Evolutionary conservation across 2,329 filamentous ascomycete species (phyloP).

Genomic region (Paracoccidioides brasiliensis): DNA sequence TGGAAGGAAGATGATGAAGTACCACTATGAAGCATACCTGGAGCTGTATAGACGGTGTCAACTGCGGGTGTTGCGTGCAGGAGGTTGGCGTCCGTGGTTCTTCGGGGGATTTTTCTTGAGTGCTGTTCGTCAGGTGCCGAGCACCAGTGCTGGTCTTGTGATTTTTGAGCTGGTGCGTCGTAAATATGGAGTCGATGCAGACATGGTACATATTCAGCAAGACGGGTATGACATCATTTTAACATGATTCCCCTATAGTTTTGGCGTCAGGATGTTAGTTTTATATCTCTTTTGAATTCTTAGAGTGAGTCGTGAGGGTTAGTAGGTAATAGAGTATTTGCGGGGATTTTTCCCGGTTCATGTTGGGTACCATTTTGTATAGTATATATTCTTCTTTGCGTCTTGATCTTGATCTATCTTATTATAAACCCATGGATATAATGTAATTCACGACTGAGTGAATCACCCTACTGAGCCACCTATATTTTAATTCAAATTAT

Average conservation of each 20-base stretch:
- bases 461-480: too few relatives aligned
- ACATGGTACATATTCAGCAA: slow-evolving; percentile 41
- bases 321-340: neutral
- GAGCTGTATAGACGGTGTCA: slow-evolving; percentile 45
- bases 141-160: slow-evolving; percentile 50
- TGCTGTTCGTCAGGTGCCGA: slow-evolving; percentile 48
- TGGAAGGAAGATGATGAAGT: slow-evolving; percentile 32
- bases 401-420: too few relatives aligned
- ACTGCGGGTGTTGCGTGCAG: slow-evolving; percentile 37
- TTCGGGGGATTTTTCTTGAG: slow-evolving; percentile 44
- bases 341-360: neutral
- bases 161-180: slow-evolving; percentile 52
- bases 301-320: too few relatives aligned
- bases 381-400: too few relatives aligned
- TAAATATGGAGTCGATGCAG: slow-evolving; percentile 44
- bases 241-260: slow-evolving; percentile 21
- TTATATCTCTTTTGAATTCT: too few relatives aligned
- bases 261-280: neutral
- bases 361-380: neutral
- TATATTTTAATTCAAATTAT: too few relatives aligned
- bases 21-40: slow-evolving; percentile 49
- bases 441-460: too few relatives aligned
- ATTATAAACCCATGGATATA: too few relatives aligned
- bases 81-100: slow-evolving; percentile 44
- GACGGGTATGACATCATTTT: slow-evolving; percentile 51